A percentile compares a stretch with the other conserved stretches of the same genome.
Evolutionary conservation across 75 land plant genomes (phyloP).

Genomic region (Ceratopteris richardii): DNA sequence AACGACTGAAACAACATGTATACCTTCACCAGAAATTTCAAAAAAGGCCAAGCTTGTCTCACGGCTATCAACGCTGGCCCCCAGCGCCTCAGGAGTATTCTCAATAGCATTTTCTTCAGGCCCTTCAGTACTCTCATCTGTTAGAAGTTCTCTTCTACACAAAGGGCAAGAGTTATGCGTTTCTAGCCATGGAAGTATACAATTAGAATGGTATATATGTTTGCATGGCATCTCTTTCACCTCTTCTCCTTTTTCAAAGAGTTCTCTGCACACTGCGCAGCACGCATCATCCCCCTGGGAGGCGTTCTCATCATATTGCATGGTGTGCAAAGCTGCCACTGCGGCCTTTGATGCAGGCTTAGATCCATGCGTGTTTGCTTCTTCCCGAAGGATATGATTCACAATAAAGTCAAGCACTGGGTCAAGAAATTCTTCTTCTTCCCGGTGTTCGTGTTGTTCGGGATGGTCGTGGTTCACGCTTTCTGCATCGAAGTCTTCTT

Average conservation of each 20-base stretch:
- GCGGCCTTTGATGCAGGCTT: not conserved
- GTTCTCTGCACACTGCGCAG: slow-evolving; percentile 5
- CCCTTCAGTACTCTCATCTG: too few relatives aligned
- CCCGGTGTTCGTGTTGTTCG: too few relatives aligned
- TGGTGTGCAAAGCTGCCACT: not conserved
- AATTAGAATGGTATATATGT: slow-evolving; percentile 7
- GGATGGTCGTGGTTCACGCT: not conserved
- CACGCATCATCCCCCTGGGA: not conserved
- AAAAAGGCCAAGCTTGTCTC: not conserved
- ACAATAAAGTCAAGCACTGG: too few relatives aligned
- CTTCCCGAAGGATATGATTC: too few relatives aligned
- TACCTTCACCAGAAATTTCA: slow-evolving; percentile 1
- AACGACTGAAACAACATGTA: not conserved
- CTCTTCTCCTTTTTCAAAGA: slow-evolving; percentile 5
- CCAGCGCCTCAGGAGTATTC: too few relatives aligned
- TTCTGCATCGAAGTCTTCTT: not conserved
- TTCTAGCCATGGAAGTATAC: slow-evolving; percentile 7
- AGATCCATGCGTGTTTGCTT: too few relatives aligned
- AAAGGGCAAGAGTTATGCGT: slow-evolving; percentile 9
- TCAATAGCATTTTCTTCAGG: too few relatives aligned
- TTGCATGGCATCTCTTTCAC: slow-evolving; percentile 12
- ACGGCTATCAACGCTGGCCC: not conserved
- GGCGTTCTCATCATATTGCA: not conserved
- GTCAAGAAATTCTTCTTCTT: too few relatives aligned
- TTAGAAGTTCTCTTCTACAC: too few relatives aligned